These are phyloP conservation scores for Pochonia chlamydosporia DNA, from an alignment of 2,329 filamentous ascomycete species.

Conservation along the genomic window DNA sequence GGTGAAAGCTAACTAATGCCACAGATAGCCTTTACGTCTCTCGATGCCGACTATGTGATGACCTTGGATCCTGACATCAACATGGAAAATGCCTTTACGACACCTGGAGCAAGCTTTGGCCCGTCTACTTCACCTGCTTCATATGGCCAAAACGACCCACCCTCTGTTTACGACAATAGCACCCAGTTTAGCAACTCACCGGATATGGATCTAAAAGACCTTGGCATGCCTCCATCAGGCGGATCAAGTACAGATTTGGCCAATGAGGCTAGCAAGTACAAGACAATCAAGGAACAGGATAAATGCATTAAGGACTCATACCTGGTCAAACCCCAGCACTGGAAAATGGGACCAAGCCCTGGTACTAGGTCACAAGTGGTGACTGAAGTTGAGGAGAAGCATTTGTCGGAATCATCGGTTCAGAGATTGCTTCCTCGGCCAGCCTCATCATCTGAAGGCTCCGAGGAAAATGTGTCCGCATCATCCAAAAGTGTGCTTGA, in stretches of 20 bases:
- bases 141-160: constrained; percentile 61
- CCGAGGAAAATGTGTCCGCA: constrained; percentile 59
- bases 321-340: constrained; percentile 61
- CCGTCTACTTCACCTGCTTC: constrained; percentile 76
- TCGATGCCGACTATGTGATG: constrained; percentile 77
- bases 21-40: constrained; percentile 71
- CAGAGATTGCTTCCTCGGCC: constrained; percentile 31
- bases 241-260: constrained; percentile 39
- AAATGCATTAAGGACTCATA: constrained; percentile 63
- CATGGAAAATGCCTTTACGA: constrained; percentile 51
- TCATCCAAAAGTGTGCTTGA: constrained; percentile 58
- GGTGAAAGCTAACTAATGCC: not conserved
- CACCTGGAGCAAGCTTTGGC: constrained; percentile 73
- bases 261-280: constrained; percentile 49
- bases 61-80: constrained; percentile 68
- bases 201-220: constrained; percentile 50
- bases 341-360: constrained; percentile 46
- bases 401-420: constrained; percentile 24
- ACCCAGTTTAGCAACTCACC: constrained; percentile 46
- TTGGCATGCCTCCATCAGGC: constrained; percentile 25
- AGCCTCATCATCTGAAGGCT: constrained; percentile 44
- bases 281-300: constrained; percentile 43
- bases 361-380: constrained; percentile 50
- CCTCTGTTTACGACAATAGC: constrained; percentile 39
- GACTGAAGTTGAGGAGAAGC: constrained; percentile 44